Evolutionary conservation across 495 filamentous ascomycete genomes (phyloP).

Genomic region (Podospora australis): DNA sequence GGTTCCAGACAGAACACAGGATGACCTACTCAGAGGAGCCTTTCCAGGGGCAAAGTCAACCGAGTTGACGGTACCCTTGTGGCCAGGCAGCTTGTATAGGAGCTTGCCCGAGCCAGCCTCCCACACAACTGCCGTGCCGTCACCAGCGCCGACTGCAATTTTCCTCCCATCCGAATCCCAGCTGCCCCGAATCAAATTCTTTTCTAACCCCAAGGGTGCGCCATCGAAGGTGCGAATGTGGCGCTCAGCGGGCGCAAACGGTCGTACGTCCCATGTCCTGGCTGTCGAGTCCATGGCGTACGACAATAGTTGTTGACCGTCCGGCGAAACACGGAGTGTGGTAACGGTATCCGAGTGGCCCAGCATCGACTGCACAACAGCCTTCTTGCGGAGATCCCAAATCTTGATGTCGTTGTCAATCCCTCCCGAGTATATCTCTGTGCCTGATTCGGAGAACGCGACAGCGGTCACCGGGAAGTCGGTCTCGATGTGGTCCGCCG

Average conservation of each 20-base stretch:
- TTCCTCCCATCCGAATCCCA: conserved; percentile 85
- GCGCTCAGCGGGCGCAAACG: conserved; percentile 83
- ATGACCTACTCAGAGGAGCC: conserved; percentile 80
- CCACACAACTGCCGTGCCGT: conserved; percentile 89
- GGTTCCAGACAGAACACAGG: background rate
- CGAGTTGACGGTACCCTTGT: conserved; percentile 93
- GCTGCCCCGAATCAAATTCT: conserved; percentile 84
- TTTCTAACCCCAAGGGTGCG: conserved; percentile 78
- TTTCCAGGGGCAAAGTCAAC: conserved; percentile 77
- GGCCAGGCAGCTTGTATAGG: conserved; percentile 88
- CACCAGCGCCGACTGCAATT: conserved; percentile 84
- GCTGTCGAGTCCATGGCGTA: conserved; percentile 92
- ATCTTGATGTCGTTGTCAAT: conserved; percentile 98
- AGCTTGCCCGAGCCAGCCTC: conserved; percentile 74
- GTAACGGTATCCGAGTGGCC: conserved; percentile 92
- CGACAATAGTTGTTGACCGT: conserved; percentile 83
- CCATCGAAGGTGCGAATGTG: conserved; percentile 83
- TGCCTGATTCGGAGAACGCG: conserved; percentile 83
- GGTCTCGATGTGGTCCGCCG: conserved; percentile 80
- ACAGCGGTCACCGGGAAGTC: conserved; percentile 91
- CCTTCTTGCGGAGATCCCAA: conserved; percentile 92
- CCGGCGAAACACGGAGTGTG: conserved; percentile 81
- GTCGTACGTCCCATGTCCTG: conserved; percentile 91
- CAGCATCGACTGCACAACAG: conserved; percentile 75
- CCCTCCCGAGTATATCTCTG: conserved; percentile 89